Evolutionary conservation across 1,284 basidiomycete species (phyloP), one percentile per base, ranked within the genome.

Genomic region (Caloboletus firmus): DNA sequence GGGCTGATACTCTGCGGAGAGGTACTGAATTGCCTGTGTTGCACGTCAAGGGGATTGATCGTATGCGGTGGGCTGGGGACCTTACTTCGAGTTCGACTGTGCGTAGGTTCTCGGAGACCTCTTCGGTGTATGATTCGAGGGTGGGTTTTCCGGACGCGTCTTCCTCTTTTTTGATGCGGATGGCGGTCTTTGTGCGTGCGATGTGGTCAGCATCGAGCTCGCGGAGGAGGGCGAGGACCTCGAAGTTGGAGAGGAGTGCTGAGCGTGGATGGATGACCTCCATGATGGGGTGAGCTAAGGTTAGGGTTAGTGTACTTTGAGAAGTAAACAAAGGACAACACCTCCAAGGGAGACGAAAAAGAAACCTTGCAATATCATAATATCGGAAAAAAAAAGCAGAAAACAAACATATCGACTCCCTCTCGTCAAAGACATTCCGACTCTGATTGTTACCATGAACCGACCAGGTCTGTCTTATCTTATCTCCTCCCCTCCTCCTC

Each of bases 11-110:
- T 84, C 79, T 13, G 89, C 83, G 15, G 85, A 80, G 28, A 98
- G 84, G 67, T 95, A 90, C 54, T 88, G 83, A 37, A 95, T 90
- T 2, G 91, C 85, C 91, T 94, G 59, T 30, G 24, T 7, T 15
- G 39, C 9, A 6, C 4, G 32, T 54, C 41, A 52, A 30, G 18
- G 18, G 52, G 46, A 15, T n/a, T 5, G 22, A 20, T n/a, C 4
- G 6, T 12, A 12, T 2, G 59, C n/a, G 36, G 9, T 31, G 18
- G 15, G 17, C 11, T 18, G 31, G 20, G 20, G n/a, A 34, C 66
- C 80, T 58, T 64, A 93, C 93, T 81, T 97, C 90, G 57, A 95
- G 87, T 67, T 95, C 90, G 39, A 96, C 79, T 13, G 93, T 96
- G 51, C 93, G 79, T 54, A 97, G 66, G 66, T 97, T 95, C 66